These are phyloP conservation scores for Trichoderma sp. DNA, from an alignment of 2,329 filamentous ascomycete species.

Conservation along the genomic window DNA sequence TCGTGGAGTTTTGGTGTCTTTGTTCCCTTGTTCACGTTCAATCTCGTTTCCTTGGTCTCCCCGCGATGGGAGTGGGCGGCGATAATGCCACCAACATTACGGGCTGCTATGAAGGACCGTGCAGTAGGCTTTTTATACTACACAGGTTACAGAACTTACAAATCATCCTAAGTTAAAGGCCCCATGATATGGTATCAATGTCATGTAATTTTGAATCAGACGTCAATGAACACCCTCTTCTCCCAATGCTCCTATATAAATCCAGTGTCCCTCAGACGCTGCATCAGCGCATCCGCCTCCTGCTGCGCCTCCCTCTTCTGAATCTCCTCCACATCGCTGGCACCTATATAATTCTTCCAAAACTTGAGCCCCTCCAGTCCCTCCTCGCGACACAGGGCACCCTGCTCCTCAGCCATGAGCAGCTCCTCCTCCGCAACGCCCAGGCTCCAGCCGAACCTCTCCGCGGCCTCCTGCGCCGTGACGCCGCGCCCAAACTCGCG, in stretches of 20 bases:
- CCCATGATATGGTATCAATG: background rate
- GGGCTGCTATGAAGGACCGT: background rate
- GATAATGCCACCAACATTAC: background rate
- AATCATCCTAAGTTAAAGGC: background rate
- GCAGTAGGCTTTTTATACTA: background rate
- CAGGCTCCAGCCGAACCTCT: slow-evolving; percentile 94
- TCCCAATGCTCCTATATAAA: slow-evolving; percentile 35
- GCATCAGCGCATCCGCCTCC: slow-evolving; percentile 47
- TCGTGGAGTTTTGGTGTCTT: slow-evolving; percentile 19
- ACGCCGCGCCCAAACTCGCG: slow-evolving; percentile 77
- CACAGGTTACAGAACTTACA: background rate
- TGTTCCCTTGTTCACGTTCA: background rate
- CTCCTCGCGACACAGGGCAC: slow-evolving; percentile 85
- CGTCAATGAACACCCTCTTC: background rate
- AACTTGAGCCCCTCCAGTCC: slow-evolving; percentile 88
- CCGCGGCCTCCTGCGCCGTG: slow-evolving; percentile 85
- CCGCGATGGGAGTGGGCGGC: background rate
- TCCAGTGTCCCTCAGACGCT: slow-evolving; percentile 49
- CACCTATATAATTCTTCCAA: slow-evolving; percentile 78
- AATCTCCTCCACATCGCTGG: slow-evolving; percentile 42
- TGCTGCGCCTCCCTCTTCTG: slow-evolving; percentile 37
- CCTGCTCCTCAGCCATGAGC: slow-evolving; percentile 94
- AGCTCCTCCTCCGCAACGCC: slow-evolving; percentile 94
- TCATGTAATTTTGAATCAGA: background rate
- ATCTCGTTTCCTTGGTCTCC: background rate